Evolutionary conservation across 2,329 filamentous ascomycete genomes (phyloP), one percentile per base, ranked within the genome.

Genomic region (Ceratocystis colombiana): DNA sequence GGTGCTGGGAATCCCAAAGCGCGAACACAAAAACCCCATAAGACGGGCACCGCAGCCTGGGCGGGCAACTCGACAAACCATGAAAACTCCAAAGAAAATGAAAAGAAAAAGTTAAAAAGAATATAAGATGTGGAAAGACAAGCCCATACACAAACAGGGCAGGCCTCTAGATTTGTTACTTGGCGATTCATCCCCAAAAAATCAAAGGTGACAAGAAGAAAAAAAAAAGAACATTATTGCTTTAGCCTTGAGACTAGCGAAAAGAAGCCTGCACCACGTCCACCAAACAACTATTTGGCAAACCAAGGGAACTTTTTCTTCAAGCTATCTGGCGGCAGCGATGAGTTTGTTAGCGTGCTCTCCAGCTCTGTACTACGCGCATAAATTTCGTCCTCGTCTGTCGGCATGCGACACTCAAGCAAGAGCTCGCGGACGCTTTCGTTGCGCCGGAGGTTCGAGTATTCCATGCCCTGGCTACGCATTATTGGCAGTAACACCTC

Each of bases 401-500:
- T 88, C 57, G 85, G 81, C 77, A 96, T 88, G 72, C 86, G 85
- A 70, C 89, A 88, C 72, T 95, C 90, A 69, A 96, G 76, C 66
- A 96, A 85, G 71, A 96, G 75, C 71, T 89, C 86, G 71, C 86
- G 82, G 3, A 89, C 84, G 64, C 83, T 80, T 68, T 93, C 87
- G 71, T 88, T 86, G 71, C 82, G 86, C 44, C 79, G 78, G 69
- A 93, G 78, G 69, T 86, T 88, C 30, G 85, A 83, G 71, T 96
- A 96, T 4, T 90, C 86, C 62, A 85, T 85, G 65, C 89, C 88
- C 75, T 97, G 92, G 72, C 93, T 96, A 76, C 87, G 88, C 82
- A 96, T 95, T 65, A 99, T 86, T 1, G 90, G 88, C 68, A 96
- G 80, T 64, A 97, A 82, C 4, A 96, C 89, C 71, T 97, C 93